A percentile compares a stretch with the other conserved stretches of the same genome.
These are phyloP conservation scores for Strobilomyces echinocephalus DNA, from an alignment of 768 basidiomycete species.

Conservation along the genomic window DNA sequence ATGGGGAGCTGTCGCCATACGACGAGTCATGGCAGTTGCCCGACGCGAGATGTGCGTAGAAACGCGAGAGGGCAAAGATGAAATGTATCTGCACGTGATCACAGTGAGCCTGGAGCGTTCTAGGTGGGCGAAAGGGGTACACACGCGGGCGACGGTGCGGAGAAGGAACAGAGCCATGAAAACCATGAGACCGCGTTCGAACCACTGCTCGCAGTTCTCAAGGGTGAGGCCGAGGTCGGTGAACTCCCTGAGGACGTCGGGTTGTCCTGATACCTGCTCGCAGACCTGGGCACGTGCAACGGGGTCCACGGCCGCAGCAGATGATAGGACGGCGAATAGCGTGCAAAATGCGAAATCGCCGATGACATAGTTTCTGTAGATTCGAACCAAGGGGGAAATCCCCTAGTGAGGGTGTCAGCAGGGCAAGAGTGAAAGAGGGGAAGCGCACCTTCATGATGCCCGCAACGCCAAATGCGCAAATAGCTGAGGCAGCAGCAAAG, in stretches of 20 bases:
- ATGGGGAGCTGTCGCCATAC: slow-evolving; percentile 23
- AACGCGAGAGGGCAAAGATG: slow-evolving; percentile 65
- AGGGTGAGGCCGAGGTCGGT: slow-evolving; percentile 67
- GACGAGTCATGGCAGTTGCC: slow-evolving; percentile 24
- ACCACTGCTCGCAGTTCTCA: slow-evolving; percentile 79
- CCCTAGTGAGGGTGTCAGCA: slow-evolving; percentile 38
- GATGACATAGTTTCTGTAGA: slow-evolving; percentile 79
- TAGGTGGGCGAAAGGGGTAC: slow-evolving; percentile 21
- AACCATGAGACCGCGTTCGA: slow-evolving; percentile 60
- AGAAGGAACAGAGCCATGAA: slow-evolving; percentile 56
- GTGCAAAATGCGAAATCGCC: slow-evolving; percentile 72
- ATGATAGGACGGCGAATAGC: slow-evolving; percentile 50
- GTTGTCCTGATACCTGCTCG: slow-evolving; percentile 70
- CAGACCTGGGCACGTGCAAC: slow-evolving; percentile 58
- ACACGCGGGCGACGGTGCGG: slow-evolving; percentile 61
- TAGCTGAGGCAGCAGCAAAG: slow-evolving; percentile 58
- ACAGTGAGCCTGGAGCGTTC: not conserved
- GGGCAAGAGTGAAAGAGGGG: not conserved
- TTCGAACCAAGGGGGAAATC: slow-evolving; percentile 60
- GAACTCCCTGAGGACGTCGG: slow-evolving; percentile 68
- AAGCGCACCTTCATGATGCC: slow-evolving; percentile 63
- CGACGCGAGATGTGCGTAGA: slow-evolving; percentile 54
- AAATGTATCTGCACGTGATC: slow-evolving; percentile 57
- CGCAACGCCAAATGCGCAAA: slow-evolving; percentile 59
- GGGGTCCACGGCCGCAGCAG: slow-evolving; percentile 54